Percentiles rank a stretch among this genome's conserved stretches.
Conservation (phyloP, 2,329 filamentous ascomycete species). For the Sporothrix globosa region DNA sequence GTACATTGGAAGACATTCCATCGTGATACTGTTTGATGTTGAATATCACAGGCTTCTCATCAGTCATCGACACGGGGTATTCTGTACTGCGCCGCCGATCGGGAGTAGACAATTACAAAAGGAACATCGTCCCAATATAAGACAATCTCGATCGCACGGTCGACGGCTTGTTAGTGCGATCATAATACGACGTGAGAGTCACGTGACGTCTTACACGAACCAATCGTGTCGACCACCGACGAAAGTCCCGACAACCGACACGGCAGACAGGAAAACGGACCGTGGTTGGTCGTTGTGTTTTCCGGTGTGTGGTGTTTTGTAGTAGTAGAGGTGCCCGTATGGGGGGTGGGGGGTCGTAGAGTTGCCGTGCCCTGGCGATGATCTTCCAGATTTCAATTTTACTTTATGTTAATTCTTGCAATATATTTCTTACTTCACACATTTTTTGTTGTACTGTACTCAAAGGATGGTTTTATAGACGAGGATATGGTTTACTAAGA, state of each 20-base stretch:
- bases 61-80: background rate
- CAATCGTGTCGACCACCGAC: background rate
- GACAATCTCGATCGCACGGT: slow-evolving; percentile 16
- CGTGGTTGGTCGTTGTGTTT: background rate
- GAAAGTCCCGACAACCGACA: background rate
- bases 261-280: background rate
- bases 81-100: slow-evolving; percentile 6
- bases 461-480: too few relatives aligned
- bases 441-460: too few relatives aligned
- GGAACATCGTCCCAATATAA: slow-evolving; percentile 8
- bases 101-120: background rate
- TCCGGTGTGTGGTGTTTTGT: background rate
- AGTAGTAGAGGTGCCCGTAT: too few relatives aligned
- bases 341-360: background rate
- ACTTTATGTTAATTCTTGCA: too few relatives aligned
- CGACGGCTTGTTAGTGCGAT: slow-evolving; percentile 4
- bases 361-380: background rate
- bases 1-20: too few relatives aligned
- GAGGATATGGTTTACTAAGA: too few relatives aligned
- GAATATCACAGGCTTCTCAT: background rate
- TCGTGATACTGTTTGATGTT: background rate
- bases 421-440: too few relatives aligned
- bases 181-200: background rate
- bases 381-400: background rate
- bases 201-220: background rate